Evolutionary conservation across 83 land plant species (phyloP).

Genomic region (Diphasiastrum complanatum): DNA sequence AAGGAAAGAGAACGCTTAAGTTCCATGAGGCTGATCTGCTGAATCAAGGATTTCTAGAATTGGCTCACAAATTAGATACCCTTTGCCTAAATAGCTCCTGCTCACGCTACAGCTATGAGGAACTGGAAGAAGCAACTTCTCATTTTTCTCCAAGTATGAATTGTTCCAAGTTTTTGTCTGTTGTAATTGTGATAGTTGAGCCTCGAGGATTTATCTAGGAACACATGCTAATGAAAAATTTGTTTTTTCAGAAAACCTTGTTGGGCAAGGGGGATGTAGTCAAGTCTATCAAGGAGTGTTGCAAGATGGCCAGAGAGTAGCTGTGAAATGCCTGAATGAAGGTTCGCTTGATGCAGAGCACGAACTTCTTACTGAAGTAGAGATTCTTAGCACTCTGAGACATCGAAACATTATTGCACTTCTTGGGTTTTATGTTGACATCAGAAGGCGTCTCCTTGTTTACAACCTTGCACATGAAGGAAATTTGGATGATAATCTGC

Average conservation of each 20-base stretch:
- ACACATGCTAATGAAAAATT: background rate
- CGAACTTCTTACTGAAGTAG: slow-evolving; percentile 52
- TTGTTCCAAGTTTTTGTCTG: background rate
- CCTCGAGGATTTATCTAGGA: background rate
- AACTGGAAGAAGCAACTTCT: slow-evolving; percentile 45
- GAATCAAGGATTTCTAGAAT: slow-evolving; percentile 8
- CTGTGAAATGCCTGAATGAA: slow-evolving; percentile 61
- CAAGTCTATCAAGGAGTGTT: slow-evolving; percentile 63
- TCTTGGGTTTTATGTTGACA: slow-evolving; percentile 57
- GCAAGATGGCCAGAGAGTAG: slow-evolving; percentile 48
- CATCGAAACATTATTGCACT: slow-evolving; percentile 60
- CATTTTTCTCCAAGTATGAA: slow-evolving; percentile 66
- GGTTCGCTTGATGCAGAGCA: slow-evolving; percentile 45
- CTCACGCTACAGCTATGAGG: slow-evolving; percentile 43
- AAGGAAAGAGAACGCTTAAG: too few relatives aligned
- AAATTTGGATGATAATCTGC: slow-evolving; percentile 66
- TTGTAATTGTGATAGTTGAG: background rate
- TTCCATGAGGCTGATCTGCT: too few relatives aligned
- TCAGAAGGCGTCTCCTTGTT: slow-evolving; percentile 41
- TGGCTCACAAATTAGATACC: slow-evolving; percentile 36
- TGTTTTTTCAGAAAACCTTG: slow-evolving; percentile 49
- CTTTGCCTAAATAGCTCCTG: slow-evolving; percentile 51
- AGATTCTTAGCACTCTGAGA: slow-evolving; percentile 47
- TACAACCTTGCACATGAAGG: slow-evolving; percentile 56
- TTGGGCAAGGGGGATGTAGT: slow-evolving; percentile 82